A percentile compares a stretch with the other conserved stretches of the same genome.
These are phyloP conservation scores for Podochytrium sp. DNA, from an alignment of 192 early-diverging fungal species.

Conservation along the genomic window DNA sequence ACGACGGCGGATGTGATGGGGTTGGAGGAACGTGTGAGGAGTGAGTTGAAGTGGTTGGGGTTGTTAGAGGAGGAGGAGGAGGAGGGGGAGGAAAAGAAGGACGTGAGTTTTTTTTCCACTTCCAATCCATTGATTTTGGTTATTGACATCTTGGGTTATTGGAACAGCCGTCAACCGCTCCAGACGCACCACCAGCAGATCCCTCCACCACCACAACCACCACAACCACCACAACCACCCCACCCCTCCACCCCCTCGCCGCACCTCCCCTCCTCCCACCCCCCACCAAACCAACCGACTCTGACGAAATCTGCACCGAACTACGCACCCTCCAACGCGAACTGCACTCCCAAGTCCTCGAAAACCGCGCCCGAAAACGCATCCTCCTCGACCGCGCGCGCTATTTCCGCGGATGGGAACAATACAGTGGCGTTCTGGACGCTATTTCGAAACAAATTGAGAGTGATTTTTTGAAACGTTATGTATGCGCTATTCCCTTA, in stretches of 20 bases:
- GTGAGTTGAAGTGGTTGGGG: constrained; percentile 83
- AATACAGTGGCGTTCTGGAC: constrained; percentile 86
- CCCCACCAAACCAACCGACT: constrained; percentile 36
- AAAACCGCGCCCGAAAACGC: constrained; percentile 72
- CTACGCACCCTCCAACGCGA: constrained; percentile 72
- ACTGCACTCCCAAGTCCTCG: constrained; percentile 67
- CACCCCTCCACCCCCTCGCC: too few species aligned
- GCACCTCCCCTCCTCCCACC: too few species aligned
- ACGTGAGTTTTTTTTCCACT: neutral
- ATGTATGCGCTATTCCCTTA: constrained; percentile 62
- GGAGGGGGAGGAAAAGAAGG: constrained; percentile 76
- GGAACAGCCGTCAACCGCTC: too few species aligned
- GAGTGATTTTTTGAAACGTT: constrained; percentile 79
- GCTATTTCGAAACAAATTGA: constrained; percentile 90
- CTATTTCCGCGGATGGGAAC: constrained; percentile 79
- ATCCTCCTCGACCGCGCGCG: constrained; percentile 70
- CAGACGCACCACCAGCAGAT: too few species aligned
- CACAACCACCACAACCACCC: too few species aligned
- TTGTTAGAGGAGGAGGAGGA: constrained; percentile 79
- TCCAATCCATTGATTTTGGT: too few species aligned
- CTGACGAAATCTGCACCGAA: constrained; percentile 51
- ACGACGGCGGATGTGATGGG: constrained; percentile 56
- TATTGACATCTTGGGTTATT: too few species aligned
- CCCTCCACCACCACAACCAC: too few species aligned
- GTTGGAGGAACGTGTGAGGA: constrained; percentile 82